These are phyloP conservation scores for Boletellus ananiceps DNA, from an alignment of 768 basidiomycete species.

Conservation along the genomic window DNA sequence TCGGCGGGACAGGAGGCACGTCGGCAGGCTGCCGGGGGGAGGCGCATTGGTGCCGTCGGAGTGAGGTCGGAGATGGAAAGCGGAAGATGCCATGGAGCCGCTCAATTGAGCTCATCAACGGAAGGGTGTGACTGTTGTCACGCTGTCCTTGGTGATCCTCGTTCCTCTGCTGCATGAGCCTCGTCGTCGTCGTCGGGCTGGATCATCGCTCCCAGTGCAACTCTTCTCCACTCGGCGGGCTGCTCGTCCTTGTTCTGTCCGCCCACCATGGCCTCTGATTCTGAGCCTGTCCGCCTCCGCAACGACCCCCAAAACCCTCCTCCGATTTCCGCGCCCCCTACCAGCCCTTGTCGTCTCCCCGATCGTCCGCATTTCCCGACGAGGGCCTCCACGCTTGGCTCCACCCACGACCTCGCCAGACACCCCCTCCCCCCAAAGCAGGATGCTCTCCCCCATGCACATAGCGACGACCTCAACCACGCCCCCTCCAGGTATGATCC, in stretches of 20 bases:
- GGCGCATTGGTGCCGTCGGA: conserved; percentile 19
- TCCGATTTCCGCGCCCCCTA: conserved; percentile 36
- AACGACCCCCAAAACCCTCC: conserved; percentile 18
- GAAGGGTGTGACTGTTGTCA: conserved; percentile 23
- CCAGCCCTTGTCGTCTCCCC: conserved; percentile 35
- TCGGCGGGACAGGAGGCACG: not conserved
- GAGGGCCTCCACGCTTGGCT: conserved; percentile 60
- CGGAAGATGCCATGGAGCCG: not conserved
- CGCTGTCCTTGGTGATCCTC: conserved; percentile 2
- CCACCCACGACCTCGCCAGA: conserved; percentile 50
- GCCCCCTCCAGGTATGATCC: conserved; percentile 13
- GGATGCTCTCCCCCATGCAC: conserved; percentile 44
- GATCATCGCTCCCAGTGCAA: conserved; percentile 17
- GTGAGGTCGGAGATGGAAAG: conserved; percentile 2
- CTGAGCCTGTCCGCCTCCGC: conserved; percentile 27
- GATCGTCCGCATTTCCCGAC: conserved; percentile 55
- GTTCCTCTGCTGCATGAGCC: conserved; percentile 6
- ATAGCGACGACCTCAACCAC: conserved; percentile 70
- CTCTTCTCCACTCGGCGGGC: conserved; percentile 1
- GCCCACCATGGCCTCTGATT: conserved; percentile 26
- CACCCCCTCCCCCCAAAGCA: conserved; percentile 36
- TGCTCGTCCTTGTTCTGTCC: not conserved
- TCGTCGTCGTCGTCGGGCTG: conserved; percentile 9
- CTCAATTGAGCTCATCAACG: conserved; percentile 10
- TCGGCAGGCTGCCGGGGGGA: conserved; percentile 23